phyloP scores from a whole-genome alignment of 164 flowering plant species.

The Houttuynia cordata region DNA sequence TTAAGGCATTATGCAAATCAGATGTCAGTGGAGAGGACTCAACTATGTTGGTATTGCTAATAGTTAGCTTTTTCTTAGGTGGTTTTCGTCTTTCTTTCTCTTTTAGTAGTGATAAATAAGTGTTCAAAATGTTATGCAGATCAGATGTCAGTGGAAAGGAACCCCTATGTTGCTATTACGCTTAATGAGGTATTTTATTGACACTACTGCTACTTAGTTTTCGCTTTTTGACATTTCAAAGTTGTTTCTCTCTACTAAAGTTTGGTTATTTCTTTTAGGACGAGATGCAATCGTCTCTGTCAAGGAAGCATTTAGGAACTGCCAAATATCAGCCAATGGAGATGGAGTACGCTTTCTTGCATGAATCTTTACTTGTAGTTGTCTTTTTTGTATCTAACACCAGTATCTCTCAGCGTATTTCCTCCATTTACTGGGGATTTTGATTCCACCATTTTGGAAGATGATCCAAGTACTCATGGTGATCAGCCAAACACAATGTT shows the following conservation, averaged over 20 bases:
- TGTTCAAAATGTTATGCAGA: slow-evolving; percentile 21
- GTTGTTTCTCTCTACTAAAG: slow-evolving; percentile 1
- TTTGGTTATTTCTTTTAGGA: slow-evolving; percentile 24
- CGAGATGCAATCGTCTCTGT: slow-evolving; percentile 15
- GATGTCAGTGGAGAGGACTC: slow-evolving; percentile 31
- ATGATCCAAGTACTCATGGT: slow-evolving; percentile 20
- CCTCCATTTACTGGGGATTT: slow-evolving; percentile 10
- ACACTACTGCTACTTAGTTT: background rate
- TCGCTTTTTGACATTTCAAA: background rate
- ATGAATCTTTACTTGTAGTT: background rate
- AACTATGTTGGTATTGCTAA: slow-evolving; percentile 43
- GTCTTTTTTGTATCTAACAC: background rate
- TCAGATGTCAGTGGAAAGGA: slow-evolving; percentile 35
- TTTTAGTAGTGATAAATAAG: background rate
- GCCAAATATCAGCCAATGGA: slow-evolving; percentile 22
- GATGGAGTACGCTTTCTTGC: slow-evolving; percentile 32
- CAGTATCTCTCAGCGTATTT: slow-evolving; percentile 12
- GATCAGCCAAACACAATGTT: slow-evolving; percentile 9
- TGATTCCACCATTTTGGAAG: slow-evolving; percentile 12
- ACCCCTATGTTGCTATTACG: slow-evolving; percentile 43
- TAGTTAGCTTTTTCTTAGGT: background rate
- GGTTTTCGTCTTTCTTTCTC: background rate
- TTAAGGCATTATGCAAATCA: slow-evolving; percentile 29
- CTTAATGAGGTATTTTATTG: slow-evolving; percentile 45
- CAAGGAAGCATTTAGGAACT: slow-evolving; percentile 13